Base-by-base conservation (phyloP, 768 basidiomycete genomes). In the Rubroboletus pulcherrimus region DNA sequence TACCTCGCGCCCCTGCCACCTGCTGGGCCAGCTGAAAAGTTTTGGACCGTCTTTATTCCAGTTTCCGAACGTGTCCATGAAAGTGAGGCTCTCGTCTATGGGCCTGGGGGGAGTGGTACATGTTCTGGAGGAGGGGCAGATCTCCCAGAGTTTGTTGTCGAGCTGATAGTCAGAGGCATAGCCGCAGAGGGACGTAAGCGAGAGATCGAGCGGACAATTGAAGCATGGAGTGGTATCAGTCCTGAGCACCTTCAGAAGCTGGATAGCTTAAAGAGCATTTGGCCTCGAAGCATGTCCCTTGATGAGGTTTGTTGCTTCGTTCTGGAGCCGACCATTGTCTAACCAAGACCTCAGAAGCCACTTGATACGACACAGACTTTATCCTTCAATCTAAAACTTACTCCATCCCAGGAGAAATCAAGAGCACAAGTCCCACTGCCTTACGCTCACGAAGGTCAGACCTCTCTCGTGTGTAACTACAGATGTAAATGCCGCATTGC, bases 361-460 rank as follows among this genome's bases (percentile, higher is more conserved):
- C 71, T 75, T 6, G 85, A 92, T 63, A 81, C 86, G 2, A 84
- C 83, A 3, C 79, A 85, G 51, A 79, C 84, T 60, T 71, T 90
- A n/a, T 79, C 93, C 0, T 98, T 98, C 78, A 97, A 97, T 68
- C 80, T 98, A 30, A 81, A 75, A 50, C 81, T 98, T 51, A 98
- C 93, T 9, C 77, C 82, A 15, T 82, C 88, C 24, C 96, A 98
- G 66, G 85, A 87, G 65, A 79, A 81, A 57, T 86, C 87, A 21
- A 81, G 92, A 49, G 85, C 91, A 2, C 80, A 83, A 55, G 93
- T 98, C 2, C 89, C 92, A 14, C 73, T 98, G 37, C 96, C 96
- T 3, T 99, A 97, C 66, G 89, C 80, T 3, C 93, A 95, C 65
- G 85, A 91, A 76, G 91, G 92, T 83, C 63, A 61, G 53, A 40